Percentiles rank a stretch among this genome's conserved stretches.
Conservation (phyloP, 1,284 basidiomycete genomes). For the Ganoderma multipileum region DNA sequence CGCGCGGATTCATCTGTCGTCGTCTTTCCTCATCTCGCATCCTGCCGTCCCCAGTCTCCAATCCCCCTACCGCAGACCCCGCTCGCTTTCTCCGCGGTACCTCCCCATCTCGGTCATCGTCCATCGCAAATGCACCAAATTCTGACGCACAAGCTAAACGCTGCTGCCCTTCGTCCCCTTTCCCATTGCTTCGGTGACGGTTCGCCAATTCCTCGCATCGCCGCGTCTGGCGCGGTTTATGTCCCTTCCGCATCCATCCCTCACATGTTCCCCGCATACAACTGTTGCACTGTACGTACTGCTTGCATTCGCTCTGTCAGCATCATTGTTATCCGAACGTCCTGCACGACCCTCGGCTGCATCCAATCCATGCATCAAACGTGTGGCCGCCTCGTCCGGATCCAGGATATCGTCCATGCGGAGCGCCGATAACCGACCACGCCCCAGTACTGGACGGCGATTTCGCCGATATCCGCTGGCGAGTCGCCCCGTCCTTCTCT, state of each 20-base stretch:
- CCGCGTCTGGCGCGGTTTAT: conserved; percentile 15
- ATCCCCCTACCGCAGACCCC: conserved; percentile 19
- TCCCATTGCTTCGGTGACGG: conserved; percentile 16
- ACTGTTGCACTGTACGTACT: conserved; percentile 25
- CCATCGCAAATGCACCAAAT: conserved; percentile 24
- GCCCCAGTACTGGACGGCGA: not conserved
- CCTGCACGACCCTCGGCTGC: conserved; percentile 6
- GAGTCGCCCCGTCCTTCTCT: not conserved
- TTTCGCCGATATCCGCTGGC: conserved; percentile 10
- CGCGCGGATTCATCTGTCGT: conserved; percentile 21
- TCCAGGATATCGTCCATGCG: conserved; percentile 2
- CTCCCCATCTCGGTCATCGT: conserved; percentile 19
- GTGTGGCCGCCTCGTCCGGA: conserved; percentile 2
- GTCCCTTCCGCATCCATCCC: conserved; percentile 4
- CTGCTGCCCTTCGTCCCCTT: not conserved
- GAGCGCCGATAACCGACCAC: conserved; percentile 17
- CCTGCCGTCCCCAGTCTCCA: conserved; percentile 15
- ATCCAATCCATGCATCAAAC: not conserved
- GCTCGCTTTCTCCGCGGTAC: conserved; percentile 10
- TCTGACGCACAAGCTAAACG: conserved; percentile 7
- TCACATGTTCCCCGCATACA: conserved; percentile 12
- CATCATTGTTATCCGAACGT: conserved; percentile 20
- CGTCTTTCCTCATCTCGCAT: conserved; percentile 6
- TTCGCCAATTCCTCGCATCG: conserved; percentile 26
- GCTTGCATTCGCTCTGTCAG: conserved; percentile 24